Evolutionary conservation across 306 rosid species (phyloP), one percentile per base, ranked within the genome.

Genomic region (Sesbania bispinosa): DNA sequence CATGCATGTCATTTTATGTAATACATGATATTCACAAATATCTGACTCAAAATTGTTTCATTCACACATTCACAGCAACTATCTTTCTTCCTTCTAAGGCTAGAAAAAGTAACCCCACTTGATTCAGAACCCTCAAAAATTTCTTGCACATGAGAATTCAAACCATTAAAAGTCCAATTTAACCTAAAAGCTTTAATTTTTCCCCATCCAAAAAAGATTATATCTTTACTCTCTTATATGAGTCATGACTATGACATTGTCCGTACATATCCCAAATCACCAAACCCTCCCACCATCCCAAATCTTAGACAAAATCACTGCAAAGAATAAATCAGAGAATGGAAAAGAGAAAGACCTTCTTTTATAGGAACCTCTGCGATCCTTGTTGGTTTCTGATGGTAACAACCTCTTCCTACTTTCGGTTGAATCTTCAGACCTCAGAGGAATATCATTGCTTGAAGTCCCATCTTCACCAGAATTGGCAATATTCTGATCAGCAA

Each of bases 331-430:
- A 80, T 75, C 74, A 38, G 33, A 52, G 6, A 69, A 62, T 20
- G 18, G 7, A 36, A 19, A 20, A n/a, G 32, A 32, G 8, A 9
- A 68, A 43, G 45, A 92, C 98, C 97, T 93, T 83, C 93, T 73
- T 80, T 88, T 88, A 70, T 88, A 88, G 67, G 90, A 80, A 2
- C 93, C 96, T 80, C 90, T 81, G 24, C 85, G 84, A 77, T 84
- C 82, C 76, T 81, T 88, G 0, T 71, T 4, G 18, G 20, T 48
- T n/a, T n/a, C 7, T 8, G 13, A 3, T n/a, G 77, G 15, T 4
- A 33, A 29, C 10, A 67, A 48, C 23, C 79, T 77, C 82, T 84
- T 83, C 58, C 16, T 55, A 62, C 86, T 82, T 75, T 82, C 65
- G 47, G 76, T 76, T 15, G 87, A 84, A 62, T 78, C 87, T 16